Evolutionary conservation across 2,329 filamentous ascomycete species (phyloP).

Genomic region (Beauveria rudraprayagi): DNA sequence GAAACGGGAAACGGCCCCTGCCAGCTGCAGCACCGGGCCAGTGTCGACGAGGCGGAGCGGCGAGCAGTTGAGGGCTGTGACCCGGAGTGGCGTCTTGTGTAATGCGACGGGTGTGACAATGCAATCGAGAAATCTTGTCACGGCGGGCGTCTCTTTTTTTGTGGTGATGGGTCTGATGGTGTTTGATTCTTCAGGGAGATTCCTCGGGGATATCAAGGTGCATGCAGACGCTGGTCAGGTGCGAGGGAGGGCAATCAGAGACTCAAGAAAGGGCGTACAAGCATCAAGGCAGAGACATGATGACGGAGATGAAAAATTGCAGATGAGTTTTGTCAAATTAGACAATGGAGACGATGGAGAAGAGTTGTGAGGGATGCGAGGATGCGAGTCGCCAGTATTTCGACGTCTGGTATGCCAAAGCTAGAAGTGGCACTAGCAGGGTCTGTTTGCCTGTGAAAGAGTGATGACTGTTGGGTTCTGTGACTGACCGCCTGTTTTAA

Average conservation of each 20-base stretch:
- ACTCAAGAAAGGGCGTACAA: neutral
- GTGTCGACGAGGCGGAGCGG: neutral
- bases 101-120: constrained; percentile 4
- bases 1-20: constrained; percentile 6
- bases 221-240: neutral
- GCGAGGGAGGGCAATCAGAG: neutral
- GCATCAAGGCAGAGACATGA: constrained; percentile 2
- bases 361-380: neutral
- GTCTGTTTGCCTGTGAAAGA: neutral
- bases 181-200: neutral
- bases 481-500: neutral
- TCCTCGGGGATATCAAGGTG: constrained; percentile 6
- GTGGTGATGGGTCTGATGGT: neutral
- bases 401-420: neutral
- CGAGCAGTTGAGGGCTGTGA: neutral
- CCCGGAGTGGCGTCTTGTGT: constrained; percentile 2
- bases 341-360: neutral
- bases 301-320: neutral
- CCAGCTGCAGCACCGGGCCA: constrained; percentile 11
- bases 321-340: neutral
- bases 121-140: neutral
- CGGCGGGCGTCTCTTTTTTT: neutral
- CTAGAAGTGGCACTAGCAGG: neutral
- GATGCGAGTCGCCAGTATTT: neutral
- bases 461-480: too few species aligned